Percentiles rank a stretch among this genome's conserved stretches.
Conservation (phyloP, 2,329 filamentous ascomycete genomes). For the Phoma sp. region DNA sequence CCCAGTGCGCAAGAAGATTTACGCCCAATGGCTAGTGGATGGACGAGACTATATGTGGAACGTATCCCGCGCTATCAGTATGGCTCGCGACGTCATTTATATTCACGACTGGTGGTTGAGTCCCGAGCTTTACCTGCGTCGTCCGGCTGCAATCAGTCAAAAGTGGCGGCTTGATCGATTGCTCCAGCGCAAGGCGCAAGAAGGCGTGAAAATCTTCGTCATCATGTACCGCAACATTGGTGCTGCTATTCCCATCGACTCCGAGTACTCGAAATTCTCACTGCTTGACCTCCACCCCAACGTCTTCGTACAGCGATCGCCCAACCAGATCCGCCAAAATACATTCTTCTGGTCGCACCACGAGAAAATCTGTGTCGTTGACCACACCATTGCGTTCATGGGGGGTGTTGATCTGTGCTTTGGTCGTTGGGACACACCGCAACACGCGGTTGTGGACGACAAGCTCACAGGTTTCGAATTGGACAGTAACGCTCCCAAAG, state of each 20-base stretch:
- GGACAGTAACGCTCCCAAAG: slow-evolving; percentile 69
- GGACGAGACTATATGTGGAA: slow-evolving; percentile 99
- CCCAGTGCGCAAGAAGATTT: slow-evolving; percentile 82
- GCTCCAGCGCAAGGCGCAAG: slow-evolving; percentile 88
- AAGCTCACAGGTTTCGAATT: slow-evolving; percentile 93
- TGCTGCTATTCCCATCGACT: slow-evolving; percentile 95
- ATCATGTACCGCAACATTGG: slow-evolving; percentile 99
- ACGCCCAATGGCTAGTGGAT: slow-evolving; percentile 96
- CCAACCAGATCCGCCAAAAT: slow-evolving; percentile 97
- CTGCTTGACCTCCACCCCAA: slow-evolving; percentile 94
- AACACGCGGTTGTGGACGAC: slow-evolving; percentile 89
- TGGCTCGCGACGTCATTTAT: slow-evolving; percentile 97
- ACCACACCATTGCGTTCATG: slow-evolving; percentile 94
- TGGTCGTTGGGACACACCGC: slow-evolving; percentile 94
- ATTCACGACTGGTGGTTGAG: slow-evolving; percentile 99
- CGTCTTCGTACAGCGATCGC: slow-evolving; percentile 92
- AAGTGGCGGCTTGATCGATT: slow-evolving; percentile 96
- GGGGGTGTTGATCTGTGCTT: slow-evolving; percentile 97
- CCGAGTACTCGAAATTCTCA: slow-evolving; percentile 96
- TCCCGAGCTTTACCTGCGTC: slow-evolving; percentile 91
- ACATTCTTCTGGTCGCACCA: slow-evolving; percentile 99
- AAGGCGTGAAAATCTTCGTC: slow-evolving; percentile 97
- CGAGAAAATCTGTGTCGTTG: slow-evolving; percentile 96
- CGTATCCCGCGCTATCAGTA: slow-evolving; percentile 92
- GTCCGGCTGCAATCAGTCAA: slow-evolving; percentile 93